These are phyloP conservation scores for Bisporella sp. DNA, from an alignment of 2,329 filamentous ascomycete species.

Conservation along the genomic window DNA sequence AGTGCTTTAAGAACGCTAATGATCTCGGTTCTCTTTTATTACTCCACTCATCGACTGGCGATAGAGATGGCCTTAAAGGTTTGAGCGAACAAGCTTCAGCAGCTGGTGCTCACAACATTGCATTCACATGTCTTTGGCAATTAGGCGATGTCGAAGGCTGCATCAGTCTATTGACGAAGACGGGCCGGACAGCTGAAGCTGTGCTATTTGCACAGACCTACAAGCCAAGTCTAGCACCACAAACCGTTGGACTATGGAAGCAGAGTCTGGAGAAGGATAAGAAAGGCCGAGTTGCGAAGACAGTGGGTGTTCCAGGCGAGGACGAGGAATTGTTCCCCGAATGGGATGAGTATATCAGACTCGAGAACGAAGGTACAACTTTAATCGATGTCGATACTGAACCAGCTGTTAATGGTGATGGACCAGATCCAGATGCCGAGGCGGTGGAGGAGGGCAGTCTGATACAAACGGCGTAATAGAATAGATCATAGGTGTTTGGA, in stretches of 20 bases:
- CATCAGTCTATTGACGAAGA: conserved; percentile 71
- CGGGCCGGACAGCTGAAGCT: conserved; percentile 75
- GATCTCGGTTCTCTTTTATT: conserved; percentile 86
- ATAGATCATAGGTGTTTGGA: background rate
- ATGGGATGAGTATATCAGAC: conserved; percentile 82
- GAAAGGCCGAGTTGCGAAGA: conserved; percentile 76
- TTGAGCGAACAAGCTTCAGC: conserved; percentile 70
- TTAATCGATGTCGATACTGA: conserved; percentile 23
- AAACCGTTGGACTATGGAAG: conserved; percentile 74
- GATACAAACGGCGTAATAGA: conserved; percentile 1
- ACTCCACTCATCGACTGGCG: conserved; percentile 78
- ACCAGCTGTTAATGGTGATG: conserved; percentile 14
- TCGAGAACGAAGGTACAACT: conserved; percentile 57
- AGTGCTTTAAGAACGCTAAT: conserved; percentile 87
- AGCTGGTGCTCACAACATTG: conserved; percentile 81
- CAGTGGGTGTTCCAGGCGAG: conserved; percentile 74
- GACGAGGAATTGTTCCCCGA: conserved; percentile 90
- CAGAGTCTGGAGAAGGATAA: conserved; percentile 73
- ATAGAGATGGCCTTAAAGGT: conserved; percentile 64
- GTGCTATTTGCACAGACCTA: conserved; percentile 94
- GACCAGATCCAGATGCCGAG: conserved; percentile 16
- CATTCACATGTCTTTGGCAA: conserved; percentile 86
- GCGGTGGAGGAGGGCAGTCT: conserved; percentile 12
- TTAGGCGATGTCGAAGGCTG: conserved; percentile 77
- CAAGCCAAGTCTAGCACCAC: conserved; percentile 69